phyloP scores from a whole-genome alignment of 306 rosid species.

The Prunus dulcis region DNA sequence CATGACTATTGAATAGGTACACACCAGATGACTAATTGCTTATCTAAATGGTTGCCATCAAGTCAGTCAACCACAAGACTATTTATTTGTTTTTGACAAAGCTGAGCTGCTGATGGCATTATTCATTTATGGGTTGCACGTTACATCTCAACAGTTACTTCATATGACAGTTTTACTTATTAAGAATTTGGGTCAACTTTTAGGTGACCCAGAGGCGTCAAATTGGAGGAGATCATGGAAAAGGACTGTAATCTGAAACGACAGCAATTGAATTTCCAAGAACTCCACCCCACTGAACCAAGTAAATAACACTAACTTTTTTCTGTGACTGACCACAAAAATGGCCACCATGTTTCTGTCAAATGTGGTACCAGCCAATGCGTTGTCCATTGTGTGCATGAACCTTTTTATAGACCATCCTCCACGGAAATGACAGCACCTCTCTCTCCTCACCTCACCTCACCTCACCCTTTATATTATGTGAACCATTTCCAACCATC shows the following conservation, averaged over 20 bases:
- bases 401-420: background rate
- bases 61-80: background rate
- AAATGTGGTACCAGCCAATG: background rate
- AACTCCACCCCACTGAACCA: background rate
- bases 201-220: slow-evolving; percentile 8
- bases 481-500: too few relatives aligned
- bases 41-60: background rate
- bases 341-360: background rate
- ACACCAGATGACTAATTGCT: background rate
- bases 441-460: too few relatives aligned
- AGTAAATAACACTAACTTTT: background rate
- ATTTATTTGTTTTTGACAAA: background rate
- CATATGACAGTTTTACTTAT: background rate
- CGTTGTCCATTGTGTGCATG: background rate
- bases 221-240: slow-evolving; percentile 1
- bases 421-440: background rate
- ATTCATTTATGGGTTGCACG: background rate
- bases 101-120: background rate
- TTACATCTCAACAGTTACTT: slow-evolving; percentile 4
- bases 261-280: background rate
- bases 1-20: background rate
- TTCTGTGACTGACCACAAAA: background rate
- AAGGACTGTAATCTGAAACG: background rate
- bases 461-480: too few relatives aligned
- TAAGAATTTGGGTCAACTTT: slow-evolving; percentile 1